A percentile compares a stretch with the other conserved stretches of the same genome.
Conservation (phyloP, 2,329 filamentous ascomycete species). For the Sporothrix pallida region DNA sequence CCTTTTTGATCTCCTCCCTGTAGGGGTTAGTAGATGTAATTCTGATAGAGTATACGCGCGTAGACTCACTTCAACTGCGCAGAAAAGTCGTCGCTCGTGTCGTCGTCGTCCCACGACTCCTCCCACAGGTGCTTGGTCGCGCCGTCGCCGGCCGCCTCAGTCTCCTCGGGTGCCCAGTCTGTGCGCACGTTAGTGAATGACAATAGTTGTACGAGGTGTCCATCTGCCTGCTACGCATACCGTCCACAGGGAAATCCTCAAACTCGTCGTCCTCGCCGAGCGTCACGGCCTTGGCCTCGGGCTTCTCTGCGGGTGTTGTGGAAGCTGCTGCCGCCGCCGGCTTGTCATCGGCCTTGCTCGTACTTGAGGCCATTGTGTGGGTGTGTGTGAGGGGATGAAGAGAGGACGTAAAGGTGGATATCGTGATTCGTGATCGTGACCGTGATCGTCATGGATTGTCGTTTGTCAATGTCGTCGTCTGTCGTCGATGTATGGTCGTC, state of each 20-base stretch:
- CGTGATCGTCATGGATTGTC: too few species aligned
- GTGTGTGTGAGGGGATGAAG: conserved; percentile 7
- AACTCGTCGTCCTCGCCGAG: conserved; percentile 99
- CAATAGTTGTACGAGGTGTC: neutral
- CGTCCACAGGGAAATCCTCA: conserved; percentile 96
- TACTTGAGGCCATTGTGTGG: conserved; percentile 45
- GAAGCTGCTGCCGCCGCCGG: conserved; percentile 44
- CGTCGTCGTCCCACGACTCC: conserved; percentile 99
- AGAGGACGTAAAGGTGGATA: too few species aligned
- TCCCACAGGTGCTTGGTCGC: conserved; percentile 88
- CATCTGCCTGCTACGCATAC: conserved; percentile 54
- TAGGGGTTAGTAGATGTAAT: conserved; percentile 10
- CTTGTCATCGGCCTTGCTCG: conserved; percentile 48
- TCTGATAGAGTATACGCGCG: neutral
- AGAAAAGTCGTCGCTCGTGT: conserved; percentile 95
- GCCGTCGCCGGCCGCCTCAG: conserved; percentile 72
- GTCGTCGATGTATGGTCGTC: neutral
- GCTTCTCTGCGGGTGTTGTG: conserved; percentile 64
- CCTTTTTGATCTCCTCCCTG: conserved; percentile 93
- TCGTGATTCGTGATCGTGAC: neutral
- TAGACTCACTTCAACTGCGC: conserved; percentile 81
- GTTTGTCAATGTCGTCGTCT: too few species aligned
- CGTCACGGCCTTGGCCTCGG: conserved; percentile 57
- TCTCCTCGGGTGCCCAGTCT: conserved; percentile 95
- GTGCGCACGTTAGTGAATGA: conserved; percentile 32